Percentiles rank a stretch among this genome's conserved stretches.
phyloP scores from a whole-genome alignment of 768 basidiomycete species.

The Leccinellum luteum region DNA sequence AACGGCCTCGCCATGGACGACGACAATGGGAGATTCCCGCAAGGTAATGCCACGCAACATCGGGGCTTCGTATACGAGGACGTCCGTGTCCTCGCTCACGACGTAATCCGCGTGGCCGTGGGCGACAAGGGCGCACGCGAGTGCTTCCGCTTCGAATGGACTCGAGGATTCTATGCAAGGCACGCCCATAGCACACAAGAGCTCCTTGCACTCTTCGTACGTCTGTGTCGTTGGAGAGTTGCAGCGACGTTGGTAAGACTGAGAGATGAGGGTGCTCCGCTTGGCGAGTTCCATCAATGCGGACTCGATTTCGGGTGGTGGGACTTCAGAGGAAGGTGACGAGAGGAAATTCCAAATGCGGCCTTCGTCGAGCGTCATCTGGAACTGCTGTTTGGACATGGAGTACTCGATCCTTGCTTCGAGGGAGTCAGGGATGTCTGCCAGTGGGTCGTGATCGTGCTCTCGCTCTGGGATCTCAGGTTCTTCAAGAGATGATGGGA shows the following conservation, averaged over 20 bases:
- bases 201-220: conserved; percentile 66
- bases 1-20: conserved; percentile 63
- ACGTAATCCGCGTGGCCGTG: conserved; percentile 83
- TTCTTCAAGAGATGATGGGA: conserved; percentile 32
- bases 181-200: conserved; percentile 79
- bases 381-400: conserved; percentile 62
- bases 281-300: conserved; percentile 37
- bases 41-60: conserved; percentile 75
- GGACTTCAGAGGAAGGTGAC: conserved; percentile 5
- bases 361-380: conserved; percentile 60
- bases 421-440: conserved; percentile 22
- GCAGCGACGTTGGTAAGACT: conserved; percentile 63
- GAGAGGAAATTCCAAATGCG: conserved; percentile 53
- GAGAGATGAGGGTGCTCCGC: conserved; percentile 55
- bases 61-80: conserved; percentile 79
- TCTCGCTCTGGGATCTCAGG: conserved; percentile 10
- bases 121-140: conserved; percentile 75
- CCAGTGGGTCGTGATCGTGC: conserved; percentile 2
- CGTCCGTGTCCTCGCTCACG: conserved; percentile 89
- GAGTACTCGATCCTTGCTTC: conserved; percentile 42
- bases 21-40: conserved; percentile 53
- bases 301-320: conserved; percentile 20
- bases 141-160: conserved; percentile 80
- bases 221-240: conserved; percentile 61
- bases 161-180: conserved; percentile 67